phyloP scores from a whole-genome alignment of 2,329 filamentous ascomycete species.

The Fusarium algeriense region DNA sequence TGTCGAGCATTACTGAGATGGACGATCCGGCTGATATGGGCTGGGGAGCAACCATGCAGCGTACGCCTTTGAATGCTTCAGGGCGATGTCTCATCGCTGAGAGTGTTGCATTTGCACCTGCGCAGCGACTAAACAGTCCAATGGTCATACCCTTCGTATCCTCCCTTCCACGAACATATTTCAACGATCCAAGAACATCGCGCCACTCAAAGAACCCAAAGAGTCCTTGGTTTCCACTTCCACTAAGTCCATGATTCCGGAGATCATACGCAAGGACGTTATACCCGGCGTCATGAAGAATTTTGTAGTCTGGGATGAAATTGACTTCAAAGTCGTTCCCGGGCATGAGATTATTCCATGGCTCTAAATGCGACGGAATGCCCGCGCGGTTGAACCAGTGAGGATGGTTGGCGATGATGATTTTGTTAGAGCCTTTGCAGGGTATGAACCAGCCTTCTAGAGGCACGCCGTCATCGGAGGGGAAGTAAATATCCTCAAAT shows the following conservation, averaged over 20 bases:
- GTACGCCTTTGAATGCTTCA: constrained; percentile 13
- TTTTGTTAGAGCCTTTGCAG: constrained; percentile 19
- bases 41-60: constrained; percentile 32
- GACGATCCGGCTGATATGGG: constrained; percentile 11
- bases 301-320: constrained; percentile 36
- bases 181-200: constrained; percentile 29
- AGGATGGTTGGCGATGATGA: constrained; percentile 37
- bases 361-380: constrained; percentile 19
- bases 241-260: constrained; percentile 29
- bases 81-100: constrained; percentile 18
- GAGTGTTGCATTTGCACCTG: constrained; percentile 27
- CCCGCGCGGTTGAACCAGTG: constrained; percentile 37
- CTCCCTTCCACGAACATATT: background rate
- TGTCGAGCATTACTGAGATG: constrained; percentile 13
- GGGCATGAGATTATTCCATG: constrained; percentile 26
- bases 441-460: constrained; percentile 37
- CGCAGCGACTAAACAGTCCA: constrained; percentile 31
- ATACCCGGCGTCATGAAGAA: constrained; percentile 30
- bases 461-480: constrained; percentile 24
- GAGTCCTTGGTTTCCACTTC: constrained; percentile 22
- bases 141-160: constrained; percentile 17
- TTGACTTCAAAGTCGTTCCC: constrained; percentile 37
- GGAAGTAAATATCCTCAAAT: constrained; percentile 31
- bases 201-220: constrained; percentile 39
- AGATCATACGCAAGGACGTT: constrained; percentile 34